Evolutionary conservation across 768 basidiomycete genomes (phyloP), one percentile per base, ranked within the genome.

Genomic region (Pilatotrama ljubarskyi): DNA sequence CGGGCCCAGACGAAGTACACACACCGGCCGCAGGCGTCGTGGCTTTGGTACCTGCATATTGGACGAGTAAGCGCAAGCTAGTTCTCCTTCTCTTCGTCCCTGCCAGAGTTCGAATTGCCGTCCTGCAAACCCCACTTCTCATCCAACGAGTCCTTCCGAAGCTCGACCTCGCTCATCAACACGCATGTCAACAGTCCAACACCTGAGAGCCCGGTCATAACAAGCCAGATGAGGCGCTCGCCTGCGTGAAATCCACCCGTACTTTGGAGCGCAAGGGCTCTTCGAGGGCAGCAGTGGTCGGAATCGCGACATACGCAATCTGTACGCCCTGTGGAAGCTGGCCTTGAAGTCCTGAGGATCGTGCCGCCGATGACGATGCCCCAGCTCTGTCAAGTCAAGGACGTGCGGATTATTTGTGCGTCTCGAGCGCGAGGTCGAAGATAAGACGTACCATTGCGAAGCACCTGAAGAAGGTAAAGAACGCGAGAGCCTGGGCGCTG

Each of bases 141-240:
- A 54, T 68, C 64, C 55, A 52, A 11, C 5, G 51, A 53, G 7
- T 43, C 48, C 42, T 48, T 49, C 41, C 61, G 47, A 46, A 68
- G 61, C 42, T 59, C 55, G 24, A 65, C 55, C 55, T 68, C 64
- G 42, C 64, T 60, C 77, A 80, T 74, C 2, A 76, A 22, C 8
- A 77, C 59, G 17, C 68, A 64, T 17, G 65, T 49, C 11, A 79
- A 26, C 2, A 80, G 47, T 1, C 79, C 80, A 1, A 74, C 26
- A 5, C 69, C 77, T 7, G 68, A 58, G n/a, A 84, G 69, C 3
- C 74, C 81, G 17, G 73, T 62, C 72, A 81, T 70, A 4, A 77
- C 73, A 32, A 71, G 64, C 82, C 82, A 84, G 22, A 81, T 56
- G 0, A 71, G 67, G 0, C 43, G 40, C 47, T 63, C 51, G 76